These are phyloP conservation scores for Colletotrichum truncatum DNA, from an alignment of 2,329 filamentous ascomycete genomes.

Conservation along the genomic window DNA sequence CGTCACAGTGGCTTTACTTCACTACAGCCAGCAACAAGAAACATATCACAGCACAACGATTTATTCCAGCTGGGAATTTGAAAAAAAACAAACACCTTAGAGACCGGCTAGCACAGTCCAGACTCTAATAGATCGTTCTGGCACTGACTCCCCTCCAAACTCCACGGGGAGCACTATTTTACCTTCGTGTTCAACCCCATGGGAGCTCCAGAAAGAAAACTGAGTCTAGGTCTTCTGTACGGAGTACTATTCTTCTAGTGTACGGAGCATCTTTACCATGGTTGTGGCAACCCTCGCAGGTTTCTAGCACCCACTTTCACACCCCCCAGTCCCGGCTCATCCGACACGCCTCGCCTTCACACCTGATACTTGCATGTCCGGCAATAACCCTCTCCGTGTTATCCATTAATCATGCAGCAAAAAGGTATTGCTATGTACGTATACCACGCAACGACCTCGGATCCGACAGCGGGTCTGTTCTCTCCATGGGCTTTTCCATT, in stretches of 20 bases:
- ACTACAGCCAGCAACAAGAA: background rate
- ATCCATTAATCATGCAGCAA: too few species aligned
- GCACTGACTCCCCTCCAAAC: background rate
- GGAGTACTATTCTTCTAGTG: too few species aligned
- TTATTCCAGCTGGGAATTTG: too few species aligned
- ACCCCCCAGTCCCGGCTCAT: constrained; percentile 9
- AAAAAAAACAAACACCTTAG: background rate
- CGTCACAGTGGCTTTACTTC: background rate
- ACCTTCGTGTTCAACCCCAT: background rate
- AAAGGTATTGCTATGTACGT: too few species aligned
- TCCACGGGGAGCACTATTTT: background rate
- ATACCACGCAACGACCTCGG: background rate
- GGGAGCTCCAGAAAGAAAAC: background rate
- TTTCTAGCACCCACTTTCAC: too few species aligned
- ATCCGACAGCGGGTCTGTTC: background rate
- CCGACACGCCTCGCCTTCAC: background rate
- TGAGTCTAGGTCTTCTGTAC: too few species aligned
- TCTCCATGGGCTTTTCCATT: background rate
- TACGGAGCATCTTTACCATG: too few species aligned
- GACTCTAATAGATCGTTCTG: background rate
- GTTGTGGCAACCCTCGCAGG: too few species aligned
- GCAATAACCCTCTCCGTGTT: too few species aligned
- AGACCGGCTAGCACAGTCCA: background rate
- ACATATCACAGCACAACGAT: background rate
- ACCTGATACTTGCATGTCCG: background rate